Evolutionary conservation across 768 basidiomycete species (phyloP), one percentile per base, ranked within the genome.

Genomic region (Brasilioporus rufonigricans): DNA sequence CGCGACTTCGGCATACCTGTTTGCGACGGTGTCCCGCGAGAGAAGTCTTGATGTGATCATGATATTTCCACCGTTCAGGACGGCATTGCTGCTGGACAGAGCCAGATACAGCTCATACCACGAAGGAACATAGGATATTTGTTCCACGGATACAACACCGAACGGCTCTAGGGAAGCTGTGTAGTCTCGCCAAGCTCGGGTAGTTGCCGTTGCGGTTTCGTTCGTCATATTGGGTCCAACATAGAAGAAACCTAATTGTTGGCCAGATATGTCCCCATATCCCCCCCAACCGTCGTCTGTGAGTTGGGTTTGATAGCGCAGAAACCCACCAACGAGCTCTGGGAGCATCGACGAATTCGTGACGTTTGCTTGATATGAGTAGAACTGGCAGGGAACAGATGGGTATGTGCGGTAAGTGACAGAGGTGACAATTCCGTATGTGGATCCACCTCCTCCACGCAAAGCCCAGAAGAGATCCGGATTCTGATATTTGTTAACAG

Each of bases 401-500:
- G 76, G 73, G 47, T 79, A 73, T 0, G 78, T 80, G 41, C 64
- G 63, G 56, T 81, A 81, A 0, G 80, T 80, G 16, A 74, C 76
- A 0, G 77, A 77, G 10, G 75, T 75, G 47, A 81, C 68, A n/a
- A 82, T 69, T 9, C 77, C 80, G 44, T 70, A 82, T 0, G 76
- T 81, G 18, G 76, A 73, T 5, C 80, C 80, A 1, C 81, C 81
- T 3, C 77, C 78, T 1, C 80, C 81, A 32, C 81, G 72, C 44
- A 84, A 60, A 0, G 82, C 82, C 77, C 79, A 84, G 64, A 80
- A 84, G 5, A 84, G 72, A 49, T 82, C 79, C 12, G 69, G 19
- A 58, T 81, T 71, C 35, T 72, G 68, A 61, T 74, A 66, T 0
- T 60, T 54, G 58, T 82, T 83, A 21, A 68, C 71, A 11, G 58